Percentiles rank a stretch among this genome's conserved stretches.
Conservation (phyloP, 352 stramenopile genomes). For the Phytopythium mirpurense region DNA sequence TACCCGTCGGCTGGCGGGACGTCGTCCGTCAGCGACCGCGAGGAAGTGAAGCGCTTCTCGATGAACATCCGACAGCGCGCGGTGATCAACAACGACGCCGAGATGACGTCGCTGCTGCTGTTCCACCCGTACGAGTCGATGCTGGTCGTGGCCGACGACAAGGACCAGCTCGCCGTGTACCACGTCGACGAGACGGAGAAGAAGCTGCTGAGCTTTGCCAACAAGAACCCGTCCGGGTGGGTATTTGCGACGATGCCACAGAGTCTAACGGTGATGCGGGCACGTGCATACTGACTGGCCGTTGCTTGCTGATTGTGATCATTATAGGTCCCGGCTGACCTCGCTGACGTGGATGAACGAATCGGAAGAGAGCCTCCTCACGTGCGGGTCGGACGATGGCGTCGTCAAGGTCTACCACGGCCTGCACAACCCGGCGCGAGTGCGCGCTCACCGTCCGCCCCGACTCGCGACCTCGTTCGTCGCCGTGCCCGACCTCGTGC, state of each 20-base stretch:
- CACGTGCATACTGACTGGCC: no score
- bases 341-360: constrained; percentile 97
- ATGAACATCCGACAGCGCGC: constrained; percentile 88
- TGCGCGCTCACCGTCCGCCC: constrained; percentile 30
- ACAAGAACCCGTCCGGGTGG: constrained; percentile 79
- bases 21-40: constrained; percentile 28
- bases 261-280: no score
- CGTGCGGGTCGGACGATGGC: constrained; percentile 95
- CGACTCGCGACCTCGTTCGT: constrained; percentile 91
- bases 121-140: constrained; percentile 96
- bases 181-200: constrained; percentile 90
- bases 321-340: constrained; percentile 84
- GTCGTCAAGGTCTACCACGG: constrained; percentile 95
- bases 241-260: constrained; percentile 13
- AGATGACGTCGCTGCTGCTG: constrained; percentile 94
- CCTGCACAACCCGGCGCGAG: constrained; percentile 34
- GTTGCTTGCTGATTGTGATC: constrained; percentile 3
- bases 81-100: constrained; percentile 90
- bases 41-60: constrained; percentile 70
- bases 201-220: constrained; percentile 77
- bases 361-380: constrained; percentile 88
- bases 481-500: constrained; percentile 90
- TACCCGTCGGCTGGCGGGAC: not conserved
- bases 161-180: constrained; percentile 94
- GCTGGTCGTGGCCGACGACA: constrained; percentile 94